A percentile compares a stretch with the other conserved stretches of the same genome.
phyloP scores from a whole-genome alignment of 345 rosid genomes.

The Mercurialis annua region DNA sequence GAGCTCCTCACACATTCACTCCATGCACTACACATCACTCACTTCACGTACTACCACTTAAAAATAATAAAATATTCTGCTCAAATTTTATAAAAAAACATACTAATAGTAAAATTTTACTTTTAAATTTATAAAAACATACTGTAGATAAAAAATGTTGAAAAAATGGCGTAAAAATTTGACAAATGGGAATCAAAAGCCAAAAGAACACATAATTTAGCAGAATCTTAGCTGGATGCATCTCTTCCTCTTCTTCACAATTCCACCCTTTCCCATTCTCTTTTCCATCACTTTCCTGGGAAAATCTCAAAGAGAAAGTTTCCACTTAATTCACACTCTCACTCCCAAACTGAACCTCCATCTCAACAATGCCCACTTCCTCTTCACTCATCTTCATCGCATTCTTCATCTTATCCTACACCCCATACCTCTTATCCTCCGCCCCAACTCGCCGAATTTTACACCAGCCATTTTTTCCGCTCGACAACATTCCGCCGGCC shows the following conservation, averaged over 20 bases:
- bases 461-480: conserved; percentile 68
- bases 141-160: background rate
- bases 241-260: conserved; percentile 6
- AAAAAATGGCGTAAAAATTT: background rate
- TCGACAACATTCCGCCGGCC: conserved; percentile 43
- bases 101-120: too few species aligned
- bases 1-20: too few species aligned
- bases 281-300: background rate
- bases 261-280: conserved; percentile 6
- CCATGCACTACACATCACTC: background rate
- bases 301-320: background rate
- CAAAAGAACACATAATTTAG: conserved; percentile 22
- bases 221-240: conserved; percentile 87
- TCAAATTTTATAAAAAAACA: too few species aligned
- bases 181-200: background rate
- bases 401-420: conserved; percentile 26
- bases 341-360: background rate
- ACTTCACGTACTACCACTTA: background rate
- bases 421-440: conserved; percentile 3
- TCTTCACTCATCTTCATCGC: conserved; percentile 18
- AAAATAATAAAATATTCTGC: too few species aligned
- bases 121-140: too few species aligned
- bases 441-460: conserved; percentile 55
- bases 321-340: background rate
- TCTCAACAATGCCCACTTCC: conserved; percentile 38